phyloP scores from a whole-genome alignment of 2,329 filamentous ascomycete species.

The Nakataea oryzae region DNA sequence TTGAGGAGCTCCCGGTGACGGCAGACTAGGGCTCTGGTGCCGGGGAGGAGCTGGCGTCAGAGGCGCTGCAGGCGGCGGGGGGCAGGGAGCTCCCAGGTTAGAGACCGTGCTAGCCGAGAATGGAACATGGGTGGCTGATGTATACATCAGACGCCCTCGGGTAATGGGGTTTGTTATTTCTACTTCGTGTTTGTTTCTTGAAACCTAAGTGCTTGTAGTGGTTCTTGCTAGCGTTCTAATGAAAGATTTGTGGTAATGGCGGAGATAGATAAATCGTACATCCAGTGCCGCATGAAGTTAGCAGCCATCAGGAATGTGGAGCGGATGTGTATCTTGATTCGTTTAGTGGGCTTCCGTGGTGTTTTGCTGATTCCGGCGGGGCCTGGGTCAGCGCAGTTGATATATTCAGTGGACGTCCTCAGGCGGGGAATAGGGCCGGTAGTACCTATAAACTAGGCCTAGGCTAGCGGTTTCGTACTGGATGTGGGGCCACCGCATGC shows the following conservation, averaged over 20 bases:
- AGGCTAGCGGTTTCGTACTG: too few species aligned
- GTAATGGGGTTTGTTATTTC: not conserved
- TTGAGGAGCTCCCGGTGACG: conserved; percentile 5
- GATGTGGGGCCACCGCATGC: too few species aligned
- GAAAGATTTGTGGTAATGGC: not conserved
- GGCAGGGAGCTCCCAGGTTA: not conserved
- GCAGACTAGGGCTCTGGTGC: not conserved
- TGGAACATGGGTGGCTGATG: not conserved
- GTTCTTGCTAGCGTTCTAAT: not conserved
- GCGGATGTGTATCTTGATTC: too few species aligned
- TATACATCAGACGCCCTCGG: not conserved
- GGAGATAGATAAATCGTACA: not conserved
- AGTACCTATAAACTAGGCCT: too few species aligned
- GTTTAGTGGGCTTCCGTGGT: too few species aligned
- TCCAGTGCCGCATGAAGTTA: not conserved
- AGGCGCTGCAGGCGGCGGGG: not conserved
- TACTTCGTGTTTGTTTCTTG: not conserved
- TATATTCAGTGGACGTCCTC: too few species aligned
- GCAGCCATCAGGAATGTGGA: too few species aligned
- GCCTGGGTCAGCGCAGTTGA: too few species aligned
- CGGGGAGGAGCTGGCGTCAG: not conserved
- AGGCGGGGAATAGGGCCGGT: too few species aligned
- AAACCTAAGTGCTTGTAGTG: not conserved
- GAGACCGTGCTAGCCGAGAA: not conserved
- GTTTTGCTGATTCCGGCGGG: too few species aligned